phyloP scores from a whole-genome alignment of 2,329 filamentous ascomycete genomes.

The Scedosporium minutisporum region DNA sequence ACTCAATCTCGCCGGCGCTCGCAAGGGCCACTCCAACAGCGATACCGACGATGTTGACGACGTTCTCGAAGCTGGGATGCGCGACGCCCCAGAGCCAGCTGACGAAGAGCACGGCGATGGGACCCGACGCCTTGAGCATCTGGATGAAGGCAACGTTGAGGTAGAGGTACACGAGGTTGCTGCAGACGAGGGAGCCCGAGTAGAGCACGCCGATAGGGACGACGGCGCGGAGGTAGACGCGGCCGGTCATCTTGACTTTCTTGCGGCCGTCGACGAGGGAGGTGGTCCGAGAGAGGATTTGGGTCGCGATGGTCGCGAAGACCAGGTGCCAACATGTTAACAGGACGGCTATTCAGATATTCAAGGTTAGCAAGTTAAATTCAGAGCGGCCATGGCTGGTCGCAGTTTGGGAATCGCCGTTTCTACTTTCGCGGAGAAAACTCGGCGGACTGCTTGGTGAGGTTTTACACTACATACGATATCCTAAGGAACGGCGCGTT shows the following conservation, averaged over 20 bases:
- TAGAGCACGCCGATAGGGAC: conserved; percentile 59
- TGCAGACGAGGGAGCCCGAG: conserved; percentile 55
- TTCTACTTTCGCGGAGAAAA: too few relatives aligned
- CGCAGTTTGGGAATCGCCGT: too few relatives aligned
- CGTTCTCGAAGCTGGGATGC: conserved; percentile 31
- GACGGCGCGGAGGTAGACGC: conserved; percentile 52
- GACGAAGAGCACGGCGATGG: conserved; percentile 55
- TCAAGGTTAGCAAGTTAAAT: neutral
- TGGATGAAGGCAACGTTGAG: conserved; percentile 60
- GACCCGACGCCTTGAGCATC: conserved; percentile 61
- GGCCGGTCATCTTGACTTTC: conserved; percentile 50
- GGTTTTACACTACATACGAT: conserved; percentile 27
- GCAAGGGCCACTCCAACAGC: conserved; percentile 42
- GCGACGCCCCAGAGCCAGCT: conserved; percentile 51
- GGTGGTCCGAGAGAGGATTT: conserved; percentile 55
- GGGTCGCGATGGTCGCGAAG: conserved; percentile 57
- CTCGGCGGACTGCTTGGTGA: too few relatives aligned
- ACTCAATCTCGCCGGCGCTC: conserved; percentile 56
- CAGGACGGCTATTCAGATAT: conserved; percentile 33
- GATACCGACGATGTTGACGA: conserved; percentile 42
- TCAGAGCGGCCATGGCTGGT: neutral
- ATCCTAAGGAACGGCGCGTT: conserved; percentile 15
- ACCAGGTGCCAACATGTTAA: conserved; percentile 60
- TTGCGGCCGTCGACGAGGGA: conserved; percentile 53
- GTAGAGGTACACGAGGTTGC: conserved; percentile 59